Evolutionary conservation across 306 rosid species (phyloP).

Genomic region (Luffa aegyptiaca): DNA sequence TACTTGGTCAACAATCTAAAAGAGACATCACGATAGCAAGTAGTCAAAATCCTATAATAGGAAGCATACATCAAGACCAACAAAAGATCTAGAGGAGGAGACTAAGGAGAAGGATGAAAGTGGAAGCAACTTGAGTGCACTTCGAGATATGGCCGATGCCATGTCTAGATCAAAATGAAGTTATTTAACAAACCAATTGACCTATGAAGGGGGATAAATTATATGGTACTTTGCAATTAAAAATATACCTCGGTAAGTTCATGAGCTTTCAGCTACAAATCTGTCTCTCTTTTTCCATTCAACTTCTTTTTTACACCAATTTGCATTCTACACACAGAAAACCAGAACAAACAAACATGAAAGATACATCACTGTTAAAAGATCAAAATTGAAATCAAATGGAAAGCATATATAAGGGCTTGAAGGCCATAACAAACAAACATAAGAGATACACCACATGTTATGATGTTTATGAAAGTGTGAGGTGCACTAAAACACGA

Average conservation of each 20-base stretch:
- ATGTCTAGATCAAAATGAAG: not conserved
- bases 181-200: not conserved
- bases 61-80: not conserved
- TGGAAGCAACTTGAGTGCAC: not conserved
- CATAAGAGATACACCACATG: not conserved
- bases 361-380: not conserved
- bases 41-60: not conserved
- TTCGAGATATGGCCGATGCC: not conserved
- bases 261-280: constrained; percentile 22
- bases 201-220: not conserved
- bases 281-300: constrained; percentile 44
- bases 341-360: not conserved
- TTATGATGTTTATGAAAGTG: not conserved
- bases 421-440: not conserved
- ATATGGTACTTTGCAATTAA: not conserved
- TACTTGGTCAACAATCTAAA: not conserved
- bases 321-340: constrained; percentile 30
- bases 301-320: constrained; percentile 54
- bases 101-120: not conserved
- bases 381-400: not conserved
- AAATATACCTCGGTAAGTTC: constrained; percentile 42
- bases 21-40: not conserved
- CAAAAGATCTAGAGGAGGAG: not conserved
- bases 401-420: not conserved
- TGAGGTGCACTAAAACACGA: not conserved